Percentiles rank a stretch among this genome's conserved stretches.
These are phyloP conservation scores for Backusella morwellensis DNA, from an alignment of 192 early-diverging fungal species.

Conservation along the genomic window DNA sequence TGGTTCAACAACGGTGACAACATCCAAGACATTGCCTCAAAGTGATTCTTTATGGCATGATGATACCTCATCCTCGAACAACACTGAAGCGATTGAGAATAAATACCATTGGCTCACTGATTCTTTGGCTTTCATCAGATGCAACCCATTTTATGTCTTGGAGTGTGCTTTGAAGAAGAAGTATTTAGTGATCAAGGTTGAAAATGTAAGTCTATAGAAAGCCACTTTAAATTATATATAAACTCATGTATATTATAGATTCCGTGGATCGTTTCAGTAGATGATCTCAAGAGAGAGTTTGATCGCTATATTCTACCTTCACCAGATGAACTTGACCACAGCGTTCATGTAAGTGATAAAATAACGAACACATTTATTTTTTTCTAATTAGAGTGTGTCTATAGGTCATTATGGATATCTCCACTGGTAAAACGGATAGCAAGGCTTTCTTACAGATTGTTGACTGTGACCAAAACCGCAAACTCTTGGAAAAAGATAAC, in stretches of 20 bases:
- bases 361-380: background rate
- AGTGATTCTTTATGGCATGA: background rate
- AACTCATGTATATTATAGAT: background rate
- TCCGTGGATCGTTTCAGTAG: background rate
- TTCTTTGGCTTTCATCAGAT: background rate
- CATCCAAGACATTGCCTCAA: background rate
- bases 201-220: background rate
- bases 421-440: background rate
- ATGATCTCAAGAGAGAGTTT: background rate
- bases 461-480: background rate
- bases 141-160: background rate
- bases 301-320: background rate
- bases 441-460: background rate
- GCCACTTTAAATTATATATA: background rate
- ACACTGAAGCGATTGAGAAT: background rate
- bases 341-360: slow-evolving; percentile 21
- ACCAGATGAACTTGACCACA: background rate
- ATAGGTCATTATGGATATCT: slow-evolving; percentile 1
- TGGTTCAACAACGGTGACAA: background rate
- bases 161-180: background rate
- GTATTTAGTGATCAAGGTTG: background rate
- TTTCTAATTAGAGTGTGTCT: background rate
- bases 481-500: background rate
- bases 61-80: background rate
- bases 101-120: background rate